Evolutionary conservation across 306 rosid genomes (phyloP).

Genomic region (Citrullus mucosospermus): DNA sequence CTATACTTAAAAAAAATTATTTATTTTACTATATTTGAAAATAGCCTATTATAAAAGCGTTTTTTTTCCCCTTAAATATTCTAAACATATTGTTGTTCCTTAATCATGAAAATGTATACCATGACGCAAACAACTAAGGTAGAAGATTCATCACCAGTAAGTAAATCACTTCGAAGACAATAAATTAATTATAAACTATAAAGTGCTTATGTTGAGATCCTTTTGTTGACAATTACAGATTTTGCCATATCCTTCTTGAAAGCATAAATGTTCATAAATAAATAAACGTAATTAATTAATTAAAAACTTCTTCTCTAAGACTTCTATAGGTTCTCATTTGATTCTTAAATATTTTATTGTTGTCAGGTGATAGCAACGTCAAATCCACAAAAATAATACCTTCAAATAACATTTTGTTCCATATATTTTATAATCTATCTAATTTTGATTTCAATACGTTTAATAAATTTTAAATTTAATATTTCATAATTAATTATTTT

Average conservation of each 20-base stretch:
- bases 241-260: not conserved
- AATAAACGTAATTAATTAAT: not conserved
- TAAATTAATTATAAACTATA: not conserved
- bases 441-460: too few relatives aligned
- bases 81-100: not conserved
- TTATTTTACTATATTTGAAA: too few relatives aligned
- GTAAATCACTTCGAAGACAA: not conserved
- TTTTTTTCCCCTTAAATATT: not conserved
- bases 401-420: too few relatives aligned
- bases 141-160: not conserved
- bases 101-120: not conserved
- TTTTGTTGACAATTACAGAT: not conserved
- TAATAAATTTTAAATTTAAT: too few relatives aligned
- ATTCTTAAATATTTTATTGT: not conserved
- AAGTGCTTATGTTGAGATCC: not conserved
- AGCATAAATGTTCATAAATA: not conserved
- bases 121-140: not conserved
- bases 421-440: too few relatives aligned
- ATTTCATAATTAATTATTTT: too few relatives aligned
- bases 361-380: not conserved
- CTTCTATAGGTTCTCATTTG: not conserved
- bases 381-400: not conserved
- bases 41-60: too few relatives aligned
- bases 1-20: too few relatives aligned
- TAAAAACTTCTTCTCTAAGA: not conserved